Percentiles rank a stretch among this genome's conserved stretches.
These are phyloP conservation scores for Cichorium intybus DNA, from an alignment of 140 eudicot genomes.

Conservation along the genomic window DNA sequence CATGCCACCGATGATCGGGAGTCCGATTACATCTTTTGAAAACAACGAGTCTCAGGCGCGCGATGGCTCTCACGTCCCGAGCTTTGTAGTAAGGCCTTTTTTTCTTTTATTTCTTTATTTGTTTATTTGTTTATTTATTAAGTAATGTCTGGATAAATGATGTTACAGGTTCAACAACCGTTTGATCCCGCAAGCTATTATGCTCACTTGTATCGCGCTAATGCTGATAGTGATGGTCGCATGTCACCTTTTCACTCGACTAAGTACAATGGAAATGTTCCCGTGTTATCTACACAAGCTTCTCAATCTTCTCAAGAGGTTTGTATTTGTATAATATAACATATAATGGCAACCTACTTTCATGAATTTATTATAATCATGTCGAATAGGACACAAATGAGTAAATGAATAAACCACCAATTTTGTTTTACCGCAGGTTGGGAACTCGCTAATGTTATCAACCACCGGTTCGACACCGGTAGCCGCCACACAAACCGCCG, in stretches of 20 bases:
- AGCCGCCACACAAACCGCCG: slow-evolving; percentile 49
- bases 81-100: slow-evolving; percentile 59
- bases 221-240: slow-evolving; percentile 58
- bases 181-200: slow-evolving; percentile 74
- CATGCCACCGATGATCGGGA: slow-evolving; percentile 53
- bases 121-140: too few species aligned
- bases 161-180: slow-evolving; percentile 59
- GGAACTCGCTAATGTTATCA: slow-evolving; percentile 40
- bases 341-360: too few species aligned
- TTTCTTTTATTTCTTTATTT: not conserved
- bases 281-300: slow-evolving; percentile 54
- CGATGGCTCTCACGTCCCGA: slow-evolving; percentile 58
- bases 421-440: too few species aligned
- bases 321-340: not conserved
- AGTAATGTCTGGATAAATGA: not conserved
- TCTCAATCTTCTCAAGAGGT: slow-evolving; percentile 81
- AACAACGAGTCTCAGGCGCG: slow-evolving; percentile 50
- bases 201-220: slow-evolving; percentile 66
- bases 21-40: slow-evolving; percentile 49
- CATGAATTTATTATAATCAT: too few species aligned
- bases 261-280: slow-evolving; percentile 55
- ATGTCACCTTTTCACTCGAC: slow-evolving; percentile 52
- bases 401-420: too few species aligned
- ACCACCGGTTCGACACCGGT: slow-evolving; percentile 38
- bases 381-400: too few species aligned